Conservation (phyloP, 2,329 filamentous ascomycete genomes). For the Fusarium sp. region DNA sequence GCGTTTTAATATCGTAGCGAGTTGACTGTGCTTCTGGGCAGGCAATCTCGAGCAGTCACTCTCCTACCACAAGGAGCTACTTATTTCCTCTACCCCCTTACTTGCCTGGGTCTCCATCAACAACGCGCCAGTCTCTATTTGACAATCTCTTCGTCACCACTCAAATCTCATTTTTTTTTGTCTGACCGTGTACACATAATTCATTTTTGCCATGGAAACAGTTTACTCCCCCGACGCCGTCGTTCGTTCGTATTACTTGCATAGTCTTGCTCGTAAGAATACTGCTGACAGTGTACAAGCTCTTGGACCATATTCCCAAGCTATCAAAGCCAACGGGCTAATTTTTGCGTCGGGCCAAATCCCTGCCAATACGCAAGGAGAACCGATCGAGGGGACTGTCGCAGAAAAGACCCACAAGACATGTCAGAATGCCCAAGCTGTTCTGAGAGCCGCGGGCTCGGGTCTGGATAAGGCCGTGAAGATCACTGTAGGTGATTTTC, state of each 20-base stretch:
- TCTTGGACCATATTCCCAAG: conserved; percentile 29
- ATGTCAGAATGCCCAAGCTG: conserved; percentile 70
- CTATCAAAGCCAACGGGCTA: conserved; percentile 52
- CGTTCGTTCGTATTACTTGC: conserved; percentile 5
- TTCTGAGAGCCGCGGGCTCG: conserved; percentile 75
- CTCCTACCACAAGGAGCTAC: neutral
- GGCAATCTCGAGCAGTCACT: neutral
- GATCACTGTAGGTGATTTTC: conserved; percentile 54
- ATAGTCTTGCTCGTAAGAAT: neutral
- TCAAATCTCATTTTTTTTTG: neutral
- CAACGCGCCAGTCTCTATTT: neutral
- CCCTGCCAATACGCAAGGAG: conserved; percentile 68
- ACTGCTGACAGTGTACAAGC: neutral
- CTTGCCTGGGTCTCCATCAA: neutral
- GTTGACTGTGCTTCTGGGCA: neutral
- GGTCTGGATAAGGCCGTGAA: conserved; percentile 74
- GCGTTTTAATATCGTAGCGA: neutral
- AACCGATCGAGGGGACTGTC: conserved; percentile 71
- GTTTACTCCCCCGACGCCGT: conserved; percentile 26
- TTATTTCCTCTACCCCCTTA: neutral
- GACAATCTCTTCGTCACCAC: neutral
- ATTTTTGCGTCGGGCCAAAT: conserved; percentile 79
- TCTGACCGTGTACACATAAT: neutral
- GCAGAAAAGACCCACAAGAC: conserved; percentile 43
- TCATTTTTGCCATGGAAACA: neutral